Conservation (phyloP, 495 filamentous ascomycete genomes). For the Xylaria acuta region DNA sequence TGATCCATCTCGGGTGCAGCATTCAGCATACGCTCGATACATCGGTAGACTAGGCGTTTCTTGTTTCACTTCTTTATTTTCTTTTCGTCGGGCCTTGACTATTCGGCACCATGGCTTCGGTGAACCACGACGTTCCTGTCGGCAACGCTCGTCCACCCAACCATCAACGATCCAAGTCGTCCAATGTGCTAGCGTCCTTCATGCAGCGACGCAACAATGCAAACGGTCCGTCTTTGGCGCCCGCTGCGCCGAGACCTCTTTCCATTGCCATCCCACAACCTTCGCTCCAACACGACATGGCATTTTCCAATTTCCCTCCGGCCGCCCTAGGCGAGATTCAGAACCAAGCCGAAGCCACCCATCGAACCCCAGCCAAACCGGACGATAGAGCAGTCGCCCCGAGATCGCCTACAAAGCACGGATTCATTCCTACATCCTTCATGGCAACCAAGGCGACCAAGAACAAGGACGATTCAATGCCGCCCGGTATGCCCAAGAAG, state of each 20-base stretch:
- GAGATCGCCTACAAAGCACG: slow-evolving; percentile 64
- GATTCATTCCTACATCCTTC: slow-evolving; percentile 70
- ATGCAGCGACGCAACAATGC: slow-evolving; percentile 60
- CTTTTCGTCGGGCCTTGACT: neutral
- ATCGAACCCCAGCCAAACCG: slow-evolving; percentile 47
- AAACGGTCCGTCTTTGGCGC: slow-evolving; percentile 51
- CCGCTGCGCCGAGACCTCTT: slow-evolving; percentile 32
- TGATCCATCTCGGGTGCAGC: slow-evolving; percentile 16
- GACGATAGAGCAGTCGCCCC: slow-evolving; percentile 42
- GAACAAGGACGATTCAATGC: slow-evolving; percentile 44
- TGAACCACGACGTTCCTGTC: slow-evolving; percentile 33
- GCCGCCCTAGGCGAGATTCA: slow-evolving; percentile 58
- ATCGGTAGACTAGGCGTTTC: slow-evolving; percentile 18
- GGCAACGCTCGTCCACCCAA: slow-evolving; percentile 30
- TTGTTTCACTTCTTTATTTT: slow-evolving; percentile 24
- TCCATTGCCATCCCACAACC: slow-evolving; percentile 36
- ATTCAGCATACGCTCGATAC: slow-evolving; percentile 14
- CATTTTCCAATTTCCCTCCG: slow-evolving; percentile 36
- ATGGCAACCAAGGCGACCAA: slow-evolving; percentile 55
- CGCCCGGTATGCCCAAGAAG: slow-evolving; percentile 72
- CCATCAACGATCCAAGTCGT: slow-evolving; percentile 63
- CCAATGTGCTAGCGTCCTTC: slow-evolving; percentile 63
- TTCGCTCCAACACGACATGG: slow-evolving; percentile 36
- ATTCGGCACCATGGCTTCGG: slow-evolving; percentile 33
- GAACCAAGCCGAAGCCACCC: slow-evolving; percentile 50